These are phyloP conservation scores for Didymellaceae sp. DNA, from an alignment of 2,329 filamentous ascomycete genomes.

Conservation along the genomic window DNA sequence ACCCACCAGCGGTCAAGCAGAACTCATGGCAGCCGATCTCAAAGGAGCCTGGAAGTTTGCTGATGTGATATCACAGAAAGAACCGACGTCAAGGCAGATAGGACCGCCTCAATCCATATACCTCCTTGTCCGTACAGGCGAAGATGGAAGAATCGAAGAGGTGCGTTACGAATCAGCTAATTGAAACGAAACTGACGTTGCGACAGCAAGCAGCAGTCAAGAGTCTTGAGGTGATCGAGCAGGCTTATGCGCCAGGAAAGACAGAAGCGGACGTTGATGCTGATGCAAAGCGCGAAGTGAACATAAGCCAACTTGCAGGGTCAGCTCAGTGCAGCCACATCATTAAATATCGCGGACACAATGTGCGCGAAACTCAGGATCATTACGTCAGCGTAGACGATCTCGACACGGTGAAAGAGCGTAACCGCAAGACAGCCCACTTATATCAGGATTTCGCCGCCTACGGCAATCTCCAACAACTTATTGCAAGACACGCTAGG, in stretches of 20 bases:
- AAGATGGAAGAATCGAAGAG: background rate
- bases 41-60: conserved; percentile 2
- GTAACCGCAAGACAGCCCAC: background rate
- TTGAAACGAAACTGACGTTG: too few relatives aligned
- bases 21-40: background rate
- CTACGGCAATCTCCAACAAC: background rate
- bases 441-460: conserved; percentile 7
- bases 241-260: background rate
- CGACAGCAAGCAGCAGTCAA: conserved; percentile 1
- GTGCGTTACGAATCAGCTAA: background rate
- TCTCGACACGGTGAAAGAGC: background rate
- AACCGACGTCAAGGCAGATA: background rate
- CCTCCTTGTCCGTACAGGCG: background rate
- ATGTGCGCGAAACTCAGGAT: background rate
- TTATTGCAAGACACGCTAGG: background rate
- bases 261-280: too few relatives aligned
- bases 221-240: background rate
- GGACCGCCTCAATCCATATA: background rate
- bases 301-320: background rate
- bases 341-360: background rate
- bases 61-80: background rate
- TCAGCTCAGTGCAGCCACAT: background rate
- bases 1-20: background rate
- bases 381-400: background rate
- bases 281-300: background rate